Evolutionary conservation across 2,329 filamentous ascomycete genomes (phyloP).

Genomic region (Aureobasidium sp.): DNA sequence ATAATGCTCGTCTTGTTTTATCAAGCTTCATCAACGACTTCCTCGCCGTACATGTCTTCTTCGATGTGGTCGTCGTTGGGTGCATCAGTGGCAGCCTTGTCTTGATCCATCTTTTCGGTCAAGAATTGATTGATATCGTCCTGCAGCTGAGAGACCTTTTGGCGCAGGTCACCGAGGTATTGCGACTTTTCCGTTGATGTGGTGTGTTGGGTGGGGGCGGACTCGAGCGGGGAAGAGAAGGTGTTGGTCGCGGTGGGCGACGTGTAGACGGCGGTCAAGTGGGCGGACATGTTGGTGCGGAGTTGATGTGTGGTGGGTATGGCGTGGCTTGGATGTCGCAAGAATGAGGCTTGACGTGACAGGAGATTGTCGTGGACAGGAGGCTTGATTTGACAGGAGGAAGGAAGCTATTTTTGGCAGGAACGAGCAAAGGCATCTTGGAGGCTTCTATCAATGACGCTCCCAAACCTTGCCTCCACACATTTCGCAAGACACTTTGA

Average conservation of each 20-base stretch:
- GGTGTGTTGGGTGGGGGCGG: conserved; percentile 15
- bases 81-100: conserved; percentile 44
- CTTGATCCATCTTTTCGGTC: conserved; percentile 65
- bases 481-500: not conserved
- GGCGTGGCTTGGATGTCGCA: too few species aligned
- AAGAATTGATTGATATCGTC: conserved; percentile 60
- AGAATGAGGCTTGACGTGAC: too few species aligned
- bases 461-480: not conserved
- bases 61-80: conserved; percentile 30
- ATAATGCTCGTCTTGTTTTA: not conserved
- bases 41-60: conserved; percentile 80
- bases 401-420: not conserved
- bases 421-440: not conserved
- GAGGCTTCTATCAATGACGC: not conserved
- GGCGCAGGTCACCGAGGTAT: conserved; percentile 53
- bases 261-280: conserved; percentile 20
- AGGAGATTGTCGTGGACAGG: too few species aligned
- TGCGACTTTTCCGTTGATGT: conserved; percentile 44
- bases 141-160: conserved; percentile 51
- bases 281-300: not conserved
- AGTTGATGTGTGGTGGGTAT: too few species aligned
- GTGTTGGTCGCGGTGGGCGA: conserved; percentile 18
- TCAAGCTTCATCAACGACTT: conserved; percentile 54
- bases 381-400: too few species aligned
- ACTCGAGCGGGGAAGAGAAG: conserved; percentile 19